These are phyloP conservation scores for Ascoidea rubescens DNA, from an alignment of 805 yeast species.

Conservation along the genomic window DNA sequence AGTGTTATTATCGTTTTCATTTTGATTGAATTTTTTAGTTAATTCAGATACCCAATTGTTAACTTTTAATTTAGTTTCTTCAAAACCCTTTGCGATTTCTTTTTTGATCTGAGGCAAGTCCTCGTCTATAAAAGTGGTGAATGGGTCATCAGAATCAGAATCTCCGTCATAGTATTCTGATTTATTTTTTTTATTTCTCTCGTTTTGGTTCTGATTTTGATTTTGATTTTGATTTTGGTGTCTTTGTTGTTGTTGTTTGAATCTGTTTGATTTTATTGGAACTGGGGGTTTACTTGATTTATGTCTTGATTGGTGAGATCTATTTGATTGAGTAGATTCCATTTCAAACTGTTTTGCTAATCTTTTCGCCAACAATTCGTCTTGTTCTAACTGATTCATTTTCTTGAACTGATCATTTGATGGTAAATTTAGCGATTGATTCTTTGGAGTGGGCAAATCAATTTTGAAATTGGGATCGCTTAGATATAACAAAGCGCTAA, in stretches of 20 bases:
- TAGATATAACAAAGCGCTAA: slow-evolving; percentile 70
- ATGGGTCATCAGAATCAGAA: slow-evolving; percentile 4
- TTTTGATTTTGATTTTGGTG: neutral
- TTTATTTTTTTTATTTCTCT: neutral
- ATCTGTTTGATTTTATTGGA: slow-evolving; percentile 7
- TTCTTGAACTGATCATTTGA: slow-evolving; percentile 17
- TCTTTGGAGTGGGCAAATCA: slow-evolving; percentile 14
- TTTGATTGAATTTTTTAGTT: slow-evolving; percentile 30
- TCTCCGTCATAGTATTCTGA: neutral
- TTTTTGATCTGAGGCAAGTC: slow-evolving; percentile 50
- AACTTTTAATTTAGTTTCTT: slow-evolving; percentile 65
- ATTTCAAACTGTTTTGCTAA: slow-evolving; percentile 46
- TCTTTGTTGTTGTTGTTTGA: neutral
- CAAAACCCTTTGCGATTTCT: slow-evolving; percentile 58
- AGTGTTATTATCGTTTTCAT: slow-evolving; percentile 23
- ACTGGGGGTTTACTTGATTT: slow-evolving; percentile 9
- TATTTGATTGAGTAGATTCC: slow-evolving; percentile 15
- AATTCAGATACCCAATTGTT: slow-evolving; percentile 69
- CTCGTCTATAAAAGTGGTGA: slow-evolving; percentile 39
- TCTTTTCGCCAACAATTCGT: slow-evolving; percentile 71
- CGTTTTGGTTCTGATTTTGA: slow-evolving; percentile 3
- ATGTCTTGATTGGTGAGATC: slow-evolving; percentile 1
- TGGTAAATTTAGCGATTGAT: slow-evolving; percentile 13
- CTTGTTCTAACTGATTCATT: slow-evolving; percentile 42
- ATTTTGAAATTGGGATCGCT: slow-evolving; percentile 48